These are phyloP conservation scores for Trichoderma asperelloides DNA, from an alignment of 495 filamentous ascomycete species.

Conservation along the genomic window DNA sequence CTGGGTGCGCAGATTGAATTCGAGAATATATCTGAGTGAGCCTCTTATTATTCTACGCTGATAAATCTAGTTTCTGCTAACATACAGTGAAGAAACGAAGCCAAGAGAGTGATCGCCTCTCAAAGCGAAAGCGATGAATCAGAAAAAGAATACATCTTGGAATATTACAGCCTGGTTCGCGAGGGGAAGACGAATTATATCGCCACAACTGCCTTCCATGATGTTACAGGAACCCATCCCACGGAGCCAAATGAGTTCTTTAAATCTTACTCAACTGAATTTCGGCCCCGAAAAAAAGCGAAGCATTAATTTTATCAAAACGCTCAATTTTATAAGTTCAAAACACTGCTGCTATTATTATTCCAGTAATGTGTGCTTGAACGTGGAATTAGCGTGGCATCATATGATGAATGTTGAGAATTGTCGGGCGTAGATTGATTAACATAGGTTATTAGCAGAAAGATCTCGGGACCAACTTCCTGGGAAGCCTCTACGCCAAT, in stretches of 20 bases:
- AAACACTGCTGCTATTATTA: neutral
- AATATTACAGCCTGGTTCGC: conserved; percentile 49
- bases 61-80: neutral
- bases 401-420: neutral
- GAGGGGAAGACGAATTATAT: conserved; percentile 56
- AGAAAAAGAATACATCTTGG: conserved; percentile 45
- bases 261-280: conserved; percentile 36
- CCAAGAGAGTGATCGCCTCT: conserved; percentile 33
- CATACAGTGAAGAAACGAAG: conserved; percentile 27
- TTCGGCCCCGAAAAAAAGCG: conserved; percentile 35
- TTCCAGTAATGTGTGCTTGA: neutral
- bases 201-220: conserved; percentile 45
- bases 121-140: conserved; percentile 37
- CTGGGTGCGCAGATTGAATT: conserved; percentile 41
- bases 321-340: neutral
- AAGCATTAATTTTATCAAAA: conserved; percentile 16
- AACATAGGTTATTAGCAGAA: neutral
- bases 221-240: conserved; percentile 43
- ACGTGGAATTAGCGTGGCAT: neutral
- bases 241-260: conserved; percentile 46
- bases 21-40: conserved; percentile 44
- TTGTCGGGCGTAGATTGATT: neutral
- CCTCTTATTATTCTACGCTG: neutral
- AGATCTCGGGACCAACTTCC: neutral
- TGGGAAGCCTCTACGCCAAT: neutral